A percentile compares a stretch with the other conserved stretches of the same genome.
Conservation (phyloP, 345 rosid genomes). For the Clarkia xantiana region DNA sequence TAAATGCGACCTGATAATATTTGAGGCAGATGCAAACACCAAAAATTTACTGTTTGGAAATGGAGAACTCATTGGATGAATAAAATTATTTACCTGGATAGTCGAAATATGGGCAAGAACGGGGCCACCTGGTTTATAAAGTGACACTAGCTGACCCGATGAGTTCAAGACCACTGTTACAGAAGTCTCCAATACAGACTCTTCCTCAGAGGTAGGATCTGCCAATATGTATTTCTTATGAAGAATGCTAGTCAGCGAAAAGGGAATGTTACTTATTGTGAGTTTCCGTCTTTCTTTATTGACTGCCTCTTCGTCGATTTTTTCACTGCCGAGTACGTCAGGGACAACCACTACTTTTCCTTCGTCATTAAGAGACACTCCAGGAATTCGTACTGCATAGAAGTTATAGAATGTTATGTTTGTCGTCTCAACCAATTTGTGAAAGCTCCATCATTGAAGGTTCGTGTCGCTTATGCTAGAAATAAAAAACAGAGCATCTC, state of each 20-base stretch:
- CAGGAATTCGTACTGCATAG: slow-evolving; percentile 66
- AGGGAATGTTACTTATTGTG: slow-evolving; percentile 42
- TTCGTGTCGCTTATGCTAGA: neutral
- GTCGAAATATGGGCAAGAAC: slow-evolving; percentile 51
- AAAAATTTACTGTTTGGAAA: no score
- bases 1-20: no score
- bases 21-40: no score
- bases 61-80: no score
- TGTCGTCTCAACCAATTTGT: neutral
- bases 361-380: slow-evolving; percentile 62
- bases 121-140: slow-evolving; percentile 73
- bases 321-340: slow-evolving; percentile 30
- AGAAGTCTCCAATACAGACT: slow-evolving; percentile 66
- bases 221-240: slow-evolving; percentile 66
- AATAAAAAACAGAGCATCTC: slow-evolving; percentile 15
- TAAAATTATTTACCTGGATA: slow-evolving; percentile 37
- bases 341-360: slow-evolving; percentile 50
- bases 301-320: slow-evolving; percentile 36
- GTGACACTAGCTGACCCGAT: slow-evolving; percentile 51
- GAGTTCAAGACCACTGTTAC: slow-evolving; percentile 63
- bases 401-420: neutral
- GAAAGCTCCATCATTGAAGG: neutral
- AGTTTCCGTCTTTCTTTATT: slow-evolving; percentile 70
- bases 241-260: slow-evolving; percentile 63
- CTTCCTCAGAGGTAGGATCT: slow-evolving; percentile 90